These are phyloP conservation scores for Ogataea paradorogensis DNA, from an alignment of 805 yeast genomes.

Conservation along the genomic window DNA sequence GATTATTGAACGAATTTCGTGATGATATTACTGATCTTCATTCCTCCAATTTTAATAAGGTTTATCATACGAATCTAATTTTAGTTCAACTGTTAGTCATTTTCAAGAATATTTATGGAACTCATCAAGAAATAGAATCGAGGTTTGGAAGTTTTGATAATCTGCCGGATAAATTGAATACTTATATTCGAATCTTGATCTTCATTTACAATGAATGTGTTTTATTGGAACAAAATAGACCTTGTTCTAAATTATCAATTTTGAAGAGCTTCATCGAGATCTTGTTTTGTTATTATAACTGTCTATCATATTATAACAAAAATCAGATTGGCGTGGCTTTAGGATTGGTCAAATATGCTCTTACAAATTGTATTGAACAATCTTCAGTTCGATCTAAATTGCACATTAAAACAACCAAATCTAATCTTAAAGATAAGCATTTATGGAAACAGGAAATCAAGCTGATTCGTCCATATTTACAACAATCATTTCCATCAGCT, in stretches of 20 bases:
- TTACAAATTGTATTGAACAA: slow-evolving; percentile 26
- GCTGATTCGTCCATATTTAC: slow-evolving; percentile 14
- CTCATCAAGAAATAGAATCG: slow-evolving; percentile 19
- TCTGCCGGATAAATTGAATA: slow-evolving; percentile 21
- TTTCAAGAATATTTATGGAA: slow-evolving; percentile 21
- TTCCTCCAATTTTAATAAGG: slow-evolving; percentile 8
- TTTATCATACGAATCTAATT: slow-evolving; percentile 18
- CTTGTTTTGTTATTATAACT: slow-evolving; percentile 25
- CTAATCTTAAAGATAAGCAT: slow-evolving; percentile 19
- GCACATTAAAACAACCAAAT: slow-evolving; percentile 14
- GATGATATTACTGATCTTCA: slow-evolving; percentile 6
- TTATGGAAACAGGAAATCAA: slow-evolving; percentile 21
- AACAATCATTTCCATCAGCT: slow-evolving; percentile 17
- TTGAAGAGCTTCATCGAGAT: slow-evolving; percentile 18
- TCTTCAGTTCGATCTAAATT: slow-evolving; percentile 26
- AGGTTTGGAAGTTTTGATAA: slow-evolving; percentile 26
- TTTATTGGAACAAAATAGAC: slow-evolving; percentile 9
- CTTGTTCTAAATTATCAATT: neutral
- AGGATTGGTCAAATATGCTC: slow-evolving; percentile 26
- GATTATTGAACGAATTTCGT: slow-evolving; percentile 18
- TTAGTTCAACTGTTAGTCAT: slow-evolving; percentile 25
- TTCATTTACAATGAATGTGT: slow-evolving; percentile 24
- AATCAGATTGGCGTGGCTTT: slow-evolving; percentile 26
- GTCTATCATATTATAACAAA: slow-evolving; percentile 25
- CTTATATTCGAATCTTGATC: slow-evolving; percentile 22